Percentiles rank a stretch among this genome's conserved stretches.
These are phyloP conservation scores for Botrytis fragariae DNA, from an alignment of 2,329 filamentous ascomycete species.

Conservation along the genomic window DNA sequence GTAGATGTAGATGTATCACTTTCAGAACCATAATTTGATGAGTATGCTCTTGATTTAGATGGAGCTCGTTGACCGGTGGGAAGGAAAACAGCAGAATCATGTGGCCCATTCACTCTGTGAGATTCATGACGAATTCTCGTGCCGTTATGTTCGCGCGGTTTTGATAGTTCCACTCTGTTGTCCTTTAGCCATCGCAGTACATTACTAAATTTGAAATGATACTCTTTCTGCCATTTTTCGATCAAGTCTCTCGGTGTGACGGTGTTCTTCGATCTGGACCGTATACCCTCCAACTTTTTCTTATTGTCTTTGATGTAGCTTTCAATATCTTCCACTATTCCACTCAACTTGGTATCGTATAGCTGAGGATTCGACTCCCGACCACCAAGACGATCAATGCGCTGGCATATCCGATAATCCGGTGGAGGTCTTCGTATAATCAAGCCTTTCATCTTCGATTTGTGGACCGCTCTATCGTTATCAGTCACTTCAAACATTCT, in stretches of 20 bases:
- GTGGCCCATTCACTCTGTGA: not conserved
- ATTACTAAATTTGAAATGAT: not conserved
- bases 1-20: not conserved
- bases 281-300: not conserved
- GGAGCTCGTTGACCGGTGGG: too few species aligned
- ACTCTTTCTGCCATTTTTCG: not conserved
- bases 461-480: not conserved
- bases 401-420: not conserved
- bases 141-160: not conserved
- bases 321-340: not conserved
- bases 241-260: not conserved
- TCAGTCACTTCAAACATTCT: not conserved
- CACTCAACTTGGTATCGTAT: not conserved
- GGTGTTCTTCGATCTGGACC: not conserved
- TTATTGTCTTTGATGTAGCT: not conserved
- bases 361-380: not conserved
- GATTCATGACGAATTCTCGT: not conserved
- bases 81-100: not conserved
- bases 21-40: not conserved
- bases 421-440: not conserved
- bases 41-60: not conserved
- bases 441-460: not conserved
- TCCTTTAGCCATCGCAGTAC: not conserved
- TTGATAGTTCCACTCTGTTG: not conserved
- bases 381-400: not conserved